These are phyloP conservation scores for Leccinum imitatum DNA, from an alignment of 768 basidiomycete genomes.

Conservation along the genomic window DNA sequence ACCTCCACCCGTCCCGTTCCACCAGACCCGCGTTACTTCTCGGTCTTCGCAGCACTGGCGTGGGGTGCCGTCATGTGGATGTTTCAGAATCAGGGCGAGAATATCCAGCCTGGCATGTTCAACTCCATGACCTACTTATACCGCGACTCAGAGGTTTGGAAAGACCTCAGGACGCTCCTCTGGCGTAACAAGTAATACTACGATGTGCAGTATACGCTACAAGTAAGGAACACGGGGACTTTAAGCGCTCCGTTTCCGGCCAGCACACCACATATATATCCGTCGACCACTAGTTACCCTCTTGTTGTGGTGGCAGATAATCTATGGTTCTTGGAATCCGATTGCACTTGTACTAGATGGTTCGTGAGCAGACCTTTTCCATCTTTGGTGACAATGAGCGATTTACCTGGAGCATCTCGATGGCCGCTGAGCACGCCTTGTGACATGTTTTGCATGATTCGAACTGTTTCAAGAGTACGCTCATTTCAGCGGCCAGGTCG, in stretches of 20 bases:
- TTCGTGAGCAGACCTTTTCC: conserved; percentile 8
- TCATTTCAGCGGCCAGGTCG: conserved; percentile 70
- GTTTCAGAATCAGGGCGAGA: conserved; percentile 82
- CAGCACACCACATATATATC: conserved; percentile 3
- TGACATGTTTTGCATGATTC: conserved; percentile 50
- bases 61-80: conserved; percentile 99
- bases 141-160: conserved; percentile 89
- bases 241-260: conserved; percentile 1
- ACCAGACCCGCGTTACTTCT: conserved; percentile 82
- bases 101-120: conserved; percentile 97
- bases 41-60: conserved; percentile 79
- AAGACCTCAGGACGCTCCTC: conserved; percentile 73
- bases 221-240: neutral
- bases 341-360: conserved; percentile 59
- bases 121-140: conserved; percentile 96
- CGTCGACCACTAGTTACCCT: conserved; percentile 22
- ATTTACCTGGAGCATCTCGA: conserved; percentile 67
- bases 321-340: conserved; percentile 52
- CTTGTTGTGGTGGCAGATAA: conserved; percentile 34
- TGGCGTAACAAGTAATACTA: conserved; percentile 78
- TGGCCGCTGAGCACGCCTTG: conserved; percentile 62
- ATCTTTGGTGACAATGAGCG: neutral
- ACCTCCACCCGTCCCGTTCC: conserved; percentile 67
- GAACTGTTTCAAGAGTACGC: conserved; percentile 44
- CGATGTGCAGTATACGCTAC: conserved; percentile 7